Conservation (phyloP, 768 basidiomycete species). For the Phylloporus scabripes region DNA sequence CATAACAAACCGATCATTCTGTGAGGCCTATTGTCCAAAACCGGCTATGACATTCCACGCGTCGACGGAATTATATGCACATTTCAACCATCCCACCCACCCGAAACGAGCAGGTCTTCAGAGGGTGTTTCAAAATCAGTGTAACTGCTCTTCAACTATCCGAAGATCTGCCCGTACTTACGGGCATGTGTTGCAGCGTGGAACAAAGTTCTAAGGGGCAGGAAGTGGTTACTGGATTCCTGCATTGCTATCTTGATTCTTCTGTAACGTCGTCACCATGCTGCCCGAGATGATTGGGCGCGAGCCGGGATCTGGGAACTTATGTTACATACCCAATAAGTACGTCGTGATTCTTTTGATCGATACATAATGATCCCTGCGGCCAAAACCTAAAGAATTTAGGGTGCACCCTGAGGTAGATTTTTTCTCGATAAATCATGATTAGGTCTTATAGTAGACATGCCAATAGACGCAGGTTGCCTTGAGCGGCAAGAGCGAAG, state of each 20-base stretch:
- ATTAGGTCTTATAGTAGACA: conserved; percentile 4
- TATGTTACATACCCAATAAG: conserved; percentile 12
- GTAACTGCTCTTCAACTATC: background rate
- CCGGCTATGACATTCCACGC: background rate
- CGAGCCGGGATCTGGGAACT: conserved; percentile 11
- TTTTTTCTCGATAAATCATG: conserved; percentile 13
- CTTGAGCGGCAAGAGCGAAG: conserved; percentile 8
- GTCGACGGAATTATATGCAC: background rate
- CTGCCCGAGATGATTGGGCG: conserved; percentile 7
- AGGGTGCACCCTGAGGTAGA: conserved; percentile 31
- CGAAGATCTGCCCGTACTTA: conserved; percentile 12
- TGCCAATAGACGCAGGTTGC: conserved; percentile 11
- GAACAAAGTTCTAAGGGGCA: conserved; percentile 12
- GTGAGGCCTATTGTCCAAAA: background rate
- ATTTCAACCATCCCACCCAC: background rate
- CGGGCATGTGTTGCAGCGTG: conserved; percentile 1
- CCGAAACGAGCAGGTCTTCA: background rate
- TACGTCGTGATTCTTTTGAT: conserved; percentile 17
- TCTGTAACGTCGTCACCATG: conserved; percentile 25
- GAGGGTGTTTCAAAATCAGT: conserved; percentile 30
- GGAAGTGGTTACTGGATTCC: background rate
- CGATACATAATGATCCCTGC: conserved; percentile 30
- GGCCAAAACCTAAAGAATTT: conserved; percentile 20
- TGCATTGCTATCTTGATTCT: conserved; percentile 7
- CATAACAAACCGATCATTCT: conserved; percentile 4